Evolutionary conservation across 2,329 filamentous ascomycete genomes (phyloP).

Genomic region (Hymenoscyphus linearis): DNA sequence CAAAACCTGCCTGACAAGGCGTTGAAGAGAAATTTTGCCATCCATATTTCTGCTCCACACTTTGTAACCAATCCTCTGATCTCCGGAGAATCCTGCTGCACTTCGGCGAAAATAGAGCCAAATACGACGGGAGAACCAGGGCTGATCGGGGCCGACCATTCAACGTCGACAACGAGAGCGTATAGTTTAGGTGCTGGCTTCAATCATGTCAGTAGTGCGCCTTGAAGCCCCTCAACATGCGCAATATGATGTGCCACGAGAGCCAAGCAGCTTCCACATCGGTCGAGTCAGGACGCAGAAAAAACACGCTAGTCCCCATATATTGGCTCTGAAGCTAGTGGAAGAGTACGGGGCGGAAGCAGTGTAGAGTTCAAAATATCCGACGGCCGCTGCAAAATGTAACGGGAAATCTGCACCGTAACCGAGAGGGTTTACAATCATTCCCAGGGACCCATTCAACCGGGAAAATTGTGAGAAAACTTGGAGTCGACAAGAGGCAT

Average conservation of each 20-base stretch:
- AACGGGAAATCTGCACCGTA: not conserved
- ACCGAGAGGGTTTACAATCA: not conserved
- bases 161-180: not conserved
- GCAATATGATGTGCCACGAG: not conserved
- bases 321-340: not conserved
- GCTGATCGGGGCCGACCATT: not conserved
- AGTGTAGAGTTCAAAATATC: not conserved
- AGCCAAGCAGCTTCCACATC: not conserved
- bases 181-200: not conserved
- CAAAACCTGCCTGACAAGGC: not conserved
- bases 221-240: not conserved
- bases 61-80: not conserved
- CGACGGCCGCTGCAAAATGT: not conserved
- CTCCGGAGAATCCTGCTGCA: not conserved
- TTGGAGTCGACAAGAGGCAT: not conserved
- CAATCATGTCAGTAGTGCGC: not conserved
- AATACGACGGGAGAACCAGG: not conserved
- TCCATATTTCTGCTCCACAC: not conserved
- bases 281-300: not conserved
- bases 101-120: not conserved
- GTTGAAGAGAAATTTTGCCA: not conserved
- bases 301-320: not conserved
- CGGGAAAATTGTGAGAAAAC: not conserved
- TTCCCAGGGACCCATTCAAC: not conserved
- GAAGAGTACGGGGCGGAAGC: not conserved